Percentiles rank a stretch among this genome's conserved stretches.
phyloP scores from a whole-genome alignment of 441 rosid species.

The Populus tomentosa region DNA sequence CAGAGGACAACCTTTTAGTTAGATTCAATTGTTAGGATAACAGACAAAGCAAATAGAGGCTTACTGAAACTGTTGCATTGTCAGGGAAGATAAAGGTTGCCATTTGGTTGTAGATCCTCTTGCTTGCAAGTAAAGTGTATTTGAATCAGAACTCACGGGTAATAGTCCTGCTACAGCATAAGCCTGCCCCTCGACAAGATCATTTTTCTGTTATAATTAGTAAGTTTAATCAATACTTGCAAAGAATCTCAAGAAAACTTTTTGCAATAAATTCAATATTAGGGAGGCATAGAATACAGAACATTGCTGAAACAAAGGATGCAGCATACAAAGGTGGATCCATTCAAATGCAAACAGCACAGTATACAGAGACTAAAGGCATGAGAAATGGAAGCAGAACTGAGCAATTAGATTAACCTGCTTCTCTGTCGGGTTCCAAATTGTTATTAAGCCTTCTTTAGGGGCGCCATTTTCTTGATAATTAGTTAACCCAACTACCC shows the following conservation, averaged over 20 bases:
- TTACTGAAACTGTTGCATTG: constrained; percentile 52
- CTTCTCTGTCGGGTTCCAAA: constrained; percentile 92
- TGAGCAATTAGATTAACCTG: constrained; percentile 49
- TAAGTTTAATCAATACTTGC: neutral
- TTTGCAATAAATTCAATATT: neutral
- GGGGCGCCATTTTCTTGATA: constrained; percentile 30
- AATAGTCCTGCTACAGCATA: constrained; percentile 59
- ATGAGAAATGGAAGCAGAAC: constrained; percentile 10
- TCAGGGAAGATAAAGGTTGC: constrained; percentile 39
- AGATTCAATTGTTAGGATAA: constrained; percentile 10
- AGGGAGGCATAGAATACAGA: neutral
- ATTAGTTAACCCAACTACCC: constrained; percentile 69
- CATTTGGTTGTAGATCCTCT: constrained; percentile 66
- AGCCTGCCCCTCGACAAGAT: constrained; percentile 88
- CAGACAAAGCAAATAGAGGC: constrained; percentile 23
- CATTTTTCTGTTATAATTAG: constrained; percentile 41
- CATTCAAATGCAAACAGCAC: neutral
- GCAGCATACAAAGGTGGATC: neutral
- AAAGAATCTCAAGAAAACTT: neutral
- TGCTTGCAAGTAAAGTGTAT: constrained; percentile 77
- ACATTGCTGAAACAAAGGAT: neutral
- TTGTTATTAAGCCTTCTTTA: constrained; percentile 76
- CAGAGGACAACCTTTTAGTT: constrained; percentile 20
- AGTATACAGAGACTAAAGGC: neutral
- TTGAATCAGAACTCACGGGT: constrained; percentile 58